A percentile compares a stretch with the other conserved stretches of the same genome.
phyloP scores from a whole-genome alignment of 2,329 filamentous ascomycete species.

The Ascochyta viciae-villosae region DNA sequence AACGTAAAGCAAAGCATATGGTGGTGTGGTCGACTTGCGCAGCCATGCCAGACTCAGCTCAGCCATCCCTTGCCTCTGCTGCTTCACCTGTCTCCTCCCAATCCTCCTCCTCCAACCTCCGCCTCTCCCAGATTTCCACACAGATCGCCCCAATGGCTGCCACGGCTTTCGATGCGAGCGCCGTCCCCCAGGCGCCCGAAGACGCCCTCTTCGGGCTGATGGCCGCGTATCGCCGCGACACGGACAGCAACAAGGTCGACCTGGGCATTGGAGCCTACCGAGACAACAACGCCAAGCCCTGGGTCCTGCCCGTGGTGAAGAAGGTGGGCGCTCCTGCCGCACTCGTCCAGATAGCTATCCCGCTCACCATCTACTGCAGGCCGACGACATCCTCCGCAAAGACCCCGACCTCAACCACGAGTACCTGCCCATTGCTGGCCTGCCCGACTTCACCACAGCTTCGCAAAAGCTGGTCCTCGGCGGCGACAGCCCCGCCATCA shows the following conservation, averaged over 20 bases:
- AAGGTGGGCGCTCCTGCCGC: conserved; percentile 69
- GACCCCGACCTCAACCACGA: conserved; percentile 96
- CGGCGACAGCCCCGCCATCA: conserved; percentile 77
- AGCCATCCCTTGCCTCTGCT: conserved; percentile 12
- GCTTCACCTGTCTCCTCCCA: conserved; percentile 16
- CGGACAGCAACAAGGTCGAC: conserved; percentile 82
- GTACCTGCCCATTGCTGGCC: conserved; percentile 94
- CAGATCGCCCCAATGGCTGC: conserved; percentile 72
- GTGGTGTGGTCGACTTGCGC: conserved; percentile 21
- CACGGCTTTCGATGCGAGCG: conserved; percentile 76
- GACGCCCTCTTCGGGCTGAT: conserved; percentile 94
- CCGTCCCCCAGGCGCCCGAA: conserved; percentile 88
- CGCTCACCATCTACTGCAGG: conserved; percentile 62
- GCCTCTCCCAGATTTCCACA: conserved; percentile 65
- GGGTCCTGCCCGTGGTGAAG: conserved; percentile 94
- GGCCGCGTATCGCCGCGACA: conserved; percentile 84
- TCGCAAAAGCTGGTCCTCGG: conserved; percentile 92
- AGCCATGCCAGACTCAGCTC: conserved; percentile 38
- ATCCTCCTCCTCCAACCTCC: conserved; percentile 41
- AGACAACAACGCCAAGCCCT: conserved; percentile 94
- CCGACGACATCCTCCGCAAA: conserved; percentile 85
- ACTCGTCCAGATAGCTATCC: background rate
- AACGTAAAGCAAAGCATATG: conserved; percentile 28
- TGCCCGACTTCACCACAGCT: conserved; percentile 83
- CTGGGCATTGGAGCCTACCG: conserved; percentile 94